Evolutionary conservation across 352 stramenopile genomes (phyloP).

Genomic region (Elongisporangium anandrum): DNA sequence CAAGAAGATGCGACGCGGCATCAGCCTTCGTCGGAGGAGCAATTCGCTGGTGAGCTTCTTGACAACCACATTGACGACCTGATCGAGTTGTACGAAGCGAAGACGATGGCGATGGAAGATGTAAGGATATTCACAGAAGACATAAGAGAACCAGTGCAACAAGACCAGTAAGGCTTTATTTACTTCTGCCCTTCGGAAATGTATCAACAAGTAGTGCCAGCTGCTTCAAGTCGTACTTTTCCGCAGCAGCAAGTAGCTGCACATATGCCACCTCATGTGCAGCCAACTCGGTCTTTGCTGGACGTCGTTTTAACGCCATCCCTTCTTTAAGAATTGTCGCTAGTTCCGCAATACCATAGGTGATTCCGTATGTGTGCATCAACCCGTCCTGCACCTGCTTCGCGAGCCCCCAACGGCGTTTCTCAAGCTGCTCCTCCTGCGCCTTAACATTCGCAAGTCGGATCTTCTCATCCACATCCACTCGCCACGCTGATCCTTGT

Average conservation of each 20-base stretch:
- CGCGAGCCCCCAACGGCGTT: slow-evolving; percentile 62
- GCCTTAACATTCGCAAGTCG: slow-evolving; percentile 32
- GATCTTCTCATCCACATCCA: slow-evolving; percentile 35
- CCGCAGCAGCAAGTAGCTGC: slow-evolving; percentile 56
- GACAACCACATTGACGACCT: slow-evolving; percentile 44
- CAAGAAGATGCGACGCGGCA: slow-evolving; percentile 50
- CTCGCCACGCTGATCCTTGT: slow-evolving; percentile 42
- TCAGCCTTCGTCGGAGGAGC: slow-evolving; percentile 25
- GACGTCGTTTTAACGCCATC: slow-evolving; percentile 28
- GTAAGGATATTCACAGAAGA: slow-evolving; percentile 11
- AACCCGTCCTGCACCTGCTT: slow-evolving; percentile 73
- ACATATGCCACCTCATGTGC: slow-evolving; percentile 48
- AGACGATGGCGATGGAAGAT: slow-evolving; percentile 50
- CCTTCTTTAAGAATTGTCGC: slow-evolving; percentile 58
- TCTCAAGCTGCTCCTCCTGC: slow-evolving; percentile 56
- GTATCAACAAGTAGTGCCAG: slow-evolving; percentile 58
- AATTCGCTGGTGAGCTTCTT: slow-evolving; percentile 39
- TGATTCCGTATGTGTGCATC: slow-evolving; percentile 65
- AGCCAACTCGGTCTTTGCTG: slow-evolving; percentile 19
- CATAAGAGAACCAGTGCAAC: not conserved
- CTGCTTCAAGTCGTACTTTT: slow-evolving; percentile 80
- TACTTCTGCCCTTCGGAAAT: slow-evolving; percentile 50
- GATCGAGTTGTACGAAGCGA: slow-evolving; percentile 44
- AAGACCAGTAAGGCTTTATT: slow-evolving; percentile 3
- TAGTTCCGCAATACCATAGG: slow-evolving; percentile 66